Evolutionary conservation across 2,329 filamentous ascomycete species (phyloP).

Genomic region (Ampelomyces quisqualis): DNA sequence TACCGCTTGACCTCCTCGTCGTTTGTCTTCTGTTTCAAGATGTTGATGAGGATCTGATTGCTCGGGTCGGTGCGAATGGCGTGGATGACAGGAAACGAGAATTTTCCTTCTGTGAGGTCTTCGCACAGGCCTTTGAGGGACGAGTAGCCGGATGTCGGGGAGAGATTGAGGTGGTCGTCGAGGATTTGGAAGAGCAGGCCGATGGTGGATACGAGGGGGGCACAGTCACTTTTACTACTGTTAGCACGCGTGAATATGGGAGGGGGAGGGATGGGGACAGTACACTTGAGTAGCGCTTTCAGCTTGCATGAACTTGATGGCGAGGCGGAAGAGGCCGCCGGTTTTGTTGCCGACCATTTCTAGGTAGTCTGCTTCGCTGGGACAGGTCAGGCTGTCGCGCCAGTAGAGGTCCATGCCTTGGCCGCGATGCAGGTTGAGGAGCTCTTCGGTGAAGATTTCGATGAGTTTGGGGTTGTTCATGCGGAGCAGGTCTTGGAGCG

Average conservation of each 20-base stretch:
- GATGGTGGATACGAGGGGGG: conserved; percentile 80
- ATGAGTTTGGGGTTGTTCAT: conserved; percentile 68
- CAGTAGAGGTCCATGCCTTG: conserved; percentile 93
- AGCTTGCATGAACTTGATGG: conserved; percentile 85
- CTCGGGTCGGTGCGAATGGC: conserved; percentile 75
- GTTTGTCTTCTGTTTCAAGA: conserved; percentile 83
- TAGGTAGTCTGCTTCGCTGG: conserved; percentile 85
- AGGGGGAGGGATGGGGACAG: conserved; percentile 12
- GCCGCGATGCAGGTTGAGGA: conserved; percentile 80
- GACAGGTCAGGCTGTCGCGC: conserved; percentile 81
- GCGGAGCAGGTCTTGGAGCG: conserved; percentile 71
- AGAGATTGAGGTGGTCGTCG: conserved; percentile 90
- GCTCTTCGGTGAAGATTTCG: conserved; percentile 75
- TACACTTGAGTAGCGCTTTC: conserved; percentile 57
- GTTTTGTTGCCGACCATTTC: conserved; percentile 94
- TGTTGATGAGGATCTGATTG: conserved; percentile 83
- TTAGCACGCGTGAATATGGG: background rate
- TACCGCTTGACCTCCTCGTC: conserved; percentile 89
- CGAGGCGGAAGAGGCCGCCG: conserved; percentile 79
- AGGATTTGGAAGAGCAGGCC: conserved; percentile 88
- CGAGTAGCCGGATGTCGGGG: conserved; percentile 60
- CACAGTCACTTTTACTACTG: conserved; percentile 60
- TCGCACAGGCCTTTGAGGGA: conserved; percentile 92
- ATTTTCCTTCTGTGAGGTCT: conserved; percentile 95
- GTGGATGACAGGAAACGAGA: conserved; percentile 94